Evolutionary conservation across 345 rosid species (phyloP).

Genomic region (Euphorbia pulcherrima): DNA sequence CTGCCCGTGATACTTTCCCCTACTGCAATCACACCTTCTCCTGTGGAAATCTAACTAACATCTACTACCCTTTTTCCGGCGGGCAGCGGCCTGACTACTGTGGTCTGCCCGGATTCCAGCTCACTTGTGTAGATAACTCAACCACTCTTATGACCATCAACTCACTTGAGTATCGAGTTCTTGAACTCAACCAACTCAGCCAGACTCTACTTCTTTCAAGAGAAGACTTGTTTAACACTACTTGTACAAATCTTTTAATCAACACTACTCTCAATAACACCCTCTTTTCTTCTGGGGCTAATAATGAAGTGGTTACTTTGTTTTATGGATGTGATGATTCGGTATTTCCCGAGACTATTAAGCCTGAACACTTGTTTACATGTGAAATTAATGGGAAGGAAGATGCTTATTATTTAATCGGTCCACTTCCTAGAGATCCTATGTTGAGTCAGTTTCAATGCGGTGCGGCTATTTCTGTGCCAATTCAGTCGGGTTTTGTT

Average conservation of each 20-base stretch:
- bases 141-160: conserved; percentile 12
- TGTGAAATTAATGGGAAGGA: conserved; percentile 14
- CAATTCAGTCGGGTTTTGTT: conserved; percentile 4
- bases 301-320: conserved; percentile 15
- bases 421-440: conserved; percentile 21
- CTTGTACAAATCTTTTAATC: conserved; percentile 19
- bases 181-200: conserved; percentile 19
- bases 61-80: conserved; percentile 47
- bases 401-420: conserved; percentile 25
- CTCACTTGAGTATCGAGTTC: conserved; percentile 25
- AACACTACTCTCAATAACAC: conserved; percentile 29
- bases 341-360: background rate
- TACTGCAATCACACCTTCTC: conserved; percentile 30
- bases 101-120: conserved; percentile 38
- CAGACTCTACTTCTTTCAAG: conserved; percentile 24
- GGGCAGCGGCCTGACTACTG: conserved; percentile 42
- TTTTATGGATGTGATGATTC: conserved; percentile 27
- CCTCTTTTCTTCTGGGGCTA: conserved; percentile 7
- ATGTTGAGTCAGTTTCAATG: conserved; percentile 12
- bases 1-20: background rate
- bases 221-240: conserved; percentile 25
- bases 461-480: conserved; percentile 12
- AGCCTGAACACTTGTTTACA: conserved; percentile 15
- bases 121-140: conserved; percentile 18
- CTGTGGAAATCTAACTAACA: conserved; percentile 34